Percentiles rank a stretch among this genome's conserved stretches.
Conservation (phyloP, 371 early-diverging fungal genomes). For the Lichtheimia ramosa region DNA sequence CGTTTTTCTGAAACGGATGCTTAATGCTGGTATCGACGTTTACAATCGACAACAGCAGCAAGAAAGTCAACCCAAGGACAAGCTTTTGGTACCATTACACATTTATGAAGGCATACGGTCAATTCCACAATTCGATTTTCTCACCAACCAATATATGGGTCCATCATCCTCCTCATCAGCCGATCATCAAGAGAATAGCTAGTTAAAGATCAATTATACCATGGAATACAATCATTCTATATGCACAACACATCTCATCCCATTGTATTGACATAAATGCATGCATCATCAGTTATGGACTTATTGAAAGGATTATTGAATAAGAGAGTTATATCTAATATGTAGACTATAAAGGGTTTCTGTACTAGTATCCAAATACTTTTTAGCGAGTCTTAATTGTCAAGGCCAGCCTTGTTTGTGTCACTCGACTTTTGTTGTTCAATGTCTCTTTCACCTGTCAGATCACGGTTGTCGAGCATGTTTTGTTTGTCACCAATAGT, state of each 20-base stretch:
- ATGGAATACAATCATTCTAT: too few relatives aligned
- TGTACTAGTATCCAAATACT: too few relatives aligned
- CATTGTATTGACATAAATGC: too few relatives aligned
- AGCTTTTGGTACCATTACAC: conserved; percentile 53
- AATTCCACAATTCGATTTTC: conserved; percentile 50
- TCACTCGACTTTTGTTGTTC: not conserved
- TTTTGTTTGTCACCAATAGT: conserved; percentile 17
- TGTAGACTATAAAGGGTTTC: too few relatives aligned
- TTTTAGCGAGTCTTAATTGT: too few relatives aligned
- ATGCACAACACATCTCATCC: too few relatives aligned
- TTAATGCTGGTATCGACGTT: conserved; percentile 23
- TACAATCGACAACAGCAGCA: conserved; percentile 11
- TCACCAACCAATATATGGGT: conserved; percentile 53
- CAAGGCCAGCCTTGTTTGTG: too few relatives aligned
- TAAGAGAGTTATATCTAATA: too few relatives aligned
- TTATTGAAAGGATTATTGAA: too few relatives aligned
- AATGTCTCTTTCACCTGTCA: conserved; percentile 14
- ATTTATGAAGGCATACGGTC: conserved; percentile 47
- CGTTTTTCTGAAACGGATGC: conserved; percentile 28
- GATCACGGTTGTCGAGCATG: conserved; percentile 16
- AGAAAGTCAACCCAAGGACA: conserved; percentile 24
- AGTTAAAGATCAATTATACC: too few relatives aligned
- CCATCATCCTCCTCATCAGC: conserved; percentile 5
- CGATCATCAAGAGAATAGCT: too few relatives aligned
- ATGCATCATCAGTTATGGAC: too few relatives aligned